Evolutionary conservation across 768 basidiomycete species (phyloP).

Genomic region (Grammothele lineata): DNA sequence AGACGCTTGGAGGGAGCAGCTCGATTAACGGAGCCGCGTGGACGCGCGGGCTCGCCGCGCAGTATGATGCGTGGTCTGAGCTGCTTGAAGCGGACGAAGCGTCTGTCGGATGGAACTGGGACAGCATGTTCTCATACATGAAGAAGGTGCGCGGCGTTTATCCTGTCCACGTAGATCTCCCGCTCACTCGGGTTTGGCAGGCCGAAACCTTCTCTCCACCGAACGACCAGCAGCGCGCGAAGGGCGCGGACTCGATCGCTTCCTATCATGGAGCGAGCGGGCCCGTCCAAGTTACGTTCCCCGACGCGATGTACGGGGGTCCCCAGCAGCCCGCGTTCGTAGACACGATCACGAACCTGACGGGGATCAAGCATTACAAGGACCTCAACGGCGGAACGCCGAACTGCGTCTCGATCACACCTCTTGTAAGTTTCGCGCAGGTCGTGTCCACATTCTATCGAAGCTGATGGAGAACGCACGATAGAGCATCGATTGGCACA

Average conservation of each 20-base stretch:
- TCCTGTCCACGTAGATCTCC: too few species aligned
- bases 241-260: slow-evolving; percentile 38
- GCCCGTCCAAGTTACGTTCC: slow-evolving; percentile 51
- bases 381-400: slow-evolving; percentile 55
- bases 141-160: slow-evolving; percentile 14
- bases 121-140: slow-evolving; percentile 17
- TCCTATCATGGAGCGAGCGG: slow-evolving; percentile 50
- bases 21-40: slow-evolving; percentile 14
- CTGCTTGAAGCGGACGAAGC: not conserved
- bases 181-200: slow-evolving; percentile 20
- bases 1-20: slow-evolving; percentile 34
- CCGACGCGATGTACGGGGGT: slow-evolving; percentile 47
- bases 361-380: slow-evolving; percentile 42
- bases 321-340: slow-evolving; percentile 38
- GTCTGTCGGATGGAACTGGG: slow-evolving; percentile 22
- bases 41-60: slow-evolving; percentile 1
- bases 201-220: slow-evolving; percentile 46
- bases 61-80: slow-evolving; percentile 16
- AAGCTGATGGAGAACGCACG: too few species aligned
- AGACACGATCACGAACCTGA: slow-evolving; percentile 41
- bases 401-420: slow-evolving; percentile 54
- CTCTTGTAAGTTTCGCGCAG: slow-evolving; percentile 41
- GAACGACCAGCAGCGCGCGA: slow-evolving; percentile 39
- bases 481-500: slow-evolving; percentile 31
- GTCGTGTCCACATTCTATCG: too few species aligned